These are phyloP conservation scores for Boletus subparvulus DNA, from an alignment of 768 basidiomycete species.

Conservation along the genomic window DNA sequence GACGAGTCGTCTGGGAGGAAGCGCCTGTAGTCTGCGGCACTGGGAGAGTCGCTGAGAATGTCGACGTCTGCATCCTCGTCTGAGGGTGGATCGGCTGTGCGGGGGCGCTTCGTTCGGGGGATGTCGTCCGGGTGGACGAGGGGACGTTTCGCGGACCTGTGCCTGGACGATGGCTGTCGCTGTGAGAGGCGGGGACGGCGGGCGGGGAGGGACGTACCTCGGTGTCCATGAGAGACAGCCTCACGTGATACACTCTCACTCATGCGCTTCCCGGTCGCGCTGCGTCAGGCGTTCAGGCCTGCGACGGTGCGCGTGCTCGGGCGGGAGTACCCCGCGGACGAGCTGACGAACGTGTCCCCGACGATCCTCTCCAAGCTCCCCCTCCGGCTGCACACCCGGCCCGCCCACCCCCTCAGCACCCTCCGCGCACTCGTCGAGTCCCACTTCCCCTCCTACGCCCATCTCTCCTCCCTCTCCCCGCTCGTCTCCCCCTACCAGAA, in stretches of 20 bases:
- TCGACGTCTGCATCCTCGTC: slow-evolving; percentile 39
- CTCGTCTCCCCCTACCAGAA: slow-evolving; percentile 89
- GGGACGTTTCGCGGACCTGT: slow-evolving; percentile 26
- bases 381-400: slow-evolving; percentile 70
- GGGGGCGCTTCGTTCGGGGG: slow-evolving; percentile 25
- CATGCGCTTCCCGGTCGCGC: slow-evolving; percentile 16
- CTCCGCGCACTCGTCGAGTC: slow-evolving; percentile 81
- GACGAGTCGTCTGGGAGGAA: slow-evolving; percentile 15
- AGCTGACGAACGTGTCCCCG: slow-evolving; percentile 79
- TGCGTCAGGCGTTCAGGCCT: too few species aligned
- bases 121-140: slow-evolving; percentile 42
- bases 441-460: slow-evolving; percentile 74
- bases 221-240: slow-evolving; percentile 4
- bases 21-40: slow-evolving; percentile 16
- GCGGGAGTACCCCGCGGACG: slow-evolving; percentile 72
- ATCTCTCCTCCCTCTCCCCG: slow-evolving; percentile 78
- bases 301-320: slow-evolving; percentile 53
- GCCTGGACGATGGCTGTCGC: slow-evolving; percentile 20
- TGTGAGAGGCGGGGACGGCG: slow-evolving; percentile 6
- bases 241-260: slow-evolving; percentile 5
- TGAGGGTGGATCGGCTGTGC: slow-evolving; percentile 37
- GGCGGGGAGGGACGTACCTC: slow-evolving; percentile 16
- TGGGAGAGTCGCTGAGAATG: slow-evolving; percentile 23
- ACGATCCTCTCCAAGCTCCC: slow-evolving; percentile 82
- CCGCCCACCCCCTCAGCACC: slow-evolving; percentile 83